phyloP scores from a whole-genome alignment of 2,329 filamentous ascomycete species.

The Talaromyces sp. region DNA sequence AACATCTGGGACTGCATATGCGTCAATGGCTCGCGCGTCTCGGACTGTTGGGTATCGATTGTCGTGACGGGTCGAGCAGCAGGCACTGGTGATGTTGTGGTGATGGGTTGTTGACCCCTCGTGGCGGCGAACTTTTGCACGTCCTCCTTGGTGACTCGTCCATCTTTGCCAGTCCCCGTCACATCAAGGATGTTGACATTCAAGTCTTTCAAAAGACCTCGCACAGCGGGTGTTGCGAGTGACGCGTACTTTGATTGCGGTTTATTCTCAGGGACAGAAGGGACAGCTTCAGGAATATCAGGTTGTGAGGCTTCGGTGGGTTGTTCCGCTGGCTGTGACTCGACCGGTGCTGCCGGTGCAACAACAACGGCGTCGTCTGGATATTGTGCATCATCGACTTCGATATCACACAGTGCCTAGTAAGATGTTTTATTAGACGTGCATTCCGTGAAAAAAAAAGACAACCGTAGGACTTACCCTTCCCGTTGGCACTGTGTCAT shows the following conservation, averaged over 20 bases:
- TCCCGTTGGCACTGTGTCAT: conserved; percentile 93
- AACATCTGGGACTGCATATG: conserved; percentile 90
- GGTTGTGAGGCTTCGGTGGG: neutral
- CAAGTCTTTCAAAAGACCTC: conserved; percentile 77
- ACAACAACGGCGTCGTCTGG: conserved; percentile 46
- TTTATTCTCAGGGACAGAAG: conserved; percentile 8
- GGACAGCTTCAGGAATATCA: conserved; percentile 13
- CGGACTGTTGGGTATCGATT: conserved; percentile 51
- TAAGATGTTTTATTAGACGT: neutral
- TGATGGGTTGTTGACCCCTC: conserved; percentile 35
- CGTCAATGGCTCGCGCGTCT: conserved; percentile 66
- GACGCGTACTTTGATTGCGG: conserved; percentile 59
- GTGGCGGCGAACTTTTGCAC: conserved; percentile 65
- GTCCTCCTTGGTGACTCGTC: conserved; percentile 88
- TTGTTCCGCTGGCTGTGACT: conserved; percentile 14
- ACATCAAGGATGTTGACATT: conserved; percentile 74
- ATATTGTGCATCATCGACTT: conserved; percentile 74
- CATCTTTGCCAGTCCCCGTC: conserved; percentile 81
- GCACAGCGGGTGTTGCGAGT: conserved; percentile 86
- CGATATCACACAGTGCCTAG: conserved; percentile 86
- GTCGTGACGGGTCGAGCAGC: conserved; percentile 25
- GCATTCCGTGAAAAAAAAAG: neutral
- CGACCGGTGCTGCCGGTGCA: conserved; percentile 19
- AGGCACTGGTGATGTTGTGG: neutral
- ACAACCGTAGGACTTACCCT: conserved; percentile 41